Conservation (phyloP, 495 filamentous ascomycete genomes). For the Neurospora discreta region DNA sequence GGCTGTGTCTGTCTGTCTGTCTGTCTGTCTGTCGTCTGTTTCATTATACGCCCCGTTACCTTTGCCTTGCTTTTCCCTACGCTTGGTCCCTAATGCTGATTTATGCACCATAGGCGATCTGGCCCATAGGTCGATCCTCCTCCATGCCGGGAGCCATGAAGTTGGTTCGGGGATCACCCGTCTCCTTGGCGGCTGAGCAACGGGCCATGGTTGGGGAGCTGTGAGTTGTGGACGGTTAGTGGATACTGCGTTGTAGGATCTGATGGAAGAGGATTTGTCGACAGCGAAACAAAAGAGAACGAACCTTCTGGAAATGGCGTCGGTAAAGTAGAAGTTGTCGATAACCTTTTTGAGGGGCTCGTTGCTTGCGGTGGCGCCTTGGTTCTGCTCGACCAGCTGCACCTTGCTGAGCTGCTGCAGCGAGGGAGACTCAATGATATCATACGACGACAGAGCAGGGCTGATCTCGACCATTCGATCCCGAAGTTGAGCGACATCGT, state of each 20-base stretch:
- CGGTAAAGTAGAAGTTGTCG: conserved; percentile 95
- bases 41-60: not conserved
- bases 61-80: not conserved
- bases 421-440: conserved; percentile 71
- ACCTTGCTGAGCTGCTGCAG: conserved; percentile 68
- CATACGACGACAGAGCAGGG: conserved; percentile 78
- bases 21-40: not conserved
- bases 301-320: conserved; percentile 87
- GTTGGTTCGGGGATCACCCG: conserved; percentile 62
- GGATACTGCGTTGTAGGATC: not conserved
- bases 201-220: conserved; percentile 96
- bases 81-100: conserved; percentile 4
- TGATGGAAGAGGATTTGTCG: not conserved
- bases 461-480: conserved; percentile 94
- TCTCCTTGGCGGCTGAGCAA: conserved; percentile 74
- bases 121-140: conserved; percentile 40
- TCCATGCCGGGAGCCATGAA: conserved; percentile 71
- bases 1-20: not conserved
- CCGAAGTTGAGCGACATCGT: conserved; percentile 74
- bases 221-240: not conserved
- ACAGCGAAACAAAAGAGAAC: conserved; percentile 8
- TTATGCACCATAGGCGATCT: conserved; percentile 38
- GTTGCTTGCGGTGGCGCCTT: conserved; percentile 57
- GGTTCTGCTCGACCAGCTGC: conserved; percentile 92
- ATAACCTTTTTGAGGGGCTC: conserved; percentile 70